Evolutionary conservation across 129 eudicot species (phyloP).

Genomic region (Saposhnikovia divaricata): DNA sequence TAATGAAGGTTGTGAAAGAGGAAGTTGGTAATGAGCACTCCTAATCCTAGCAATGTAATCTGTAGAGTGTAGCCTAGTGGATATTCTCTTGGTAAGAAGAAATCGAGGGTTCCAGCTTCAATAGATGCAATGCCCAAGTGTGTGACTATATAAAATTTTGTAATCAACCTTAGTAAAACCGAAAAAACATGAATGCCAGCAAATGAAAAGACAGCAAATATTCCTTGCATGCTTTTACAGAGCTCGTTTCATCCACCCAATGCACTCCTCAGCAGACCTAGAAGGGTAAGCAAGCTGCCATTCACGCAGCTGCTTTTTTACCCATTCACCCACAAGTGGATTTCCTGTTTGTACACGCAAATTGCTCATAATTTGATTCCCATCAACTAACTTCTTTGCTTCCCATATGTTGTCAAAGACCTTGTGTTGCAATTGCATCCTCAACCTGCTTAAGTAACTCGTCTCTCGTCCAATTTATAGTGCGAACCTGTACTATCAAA

Average conservation of each 20-base stretch:
- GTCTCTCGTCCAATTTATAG: constrained; percentile 35
- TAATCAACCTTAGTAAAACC: not conserved
- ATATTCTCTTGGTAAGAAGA: not conserved
- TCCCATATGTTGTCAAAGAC: constrained; percentile 56
- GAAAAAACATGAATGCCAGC: not conserved
- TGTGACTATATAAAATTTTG: not conserved
- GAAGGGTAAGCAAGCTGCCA: no score
- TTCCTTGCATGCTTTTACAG: constrained; percentile 25
- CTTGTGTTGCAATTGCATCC: constrained; percentile 37
- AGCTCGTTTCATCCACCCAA: constrained; percentile 1
- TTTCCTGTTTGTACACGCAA: constrained; percentile 25
- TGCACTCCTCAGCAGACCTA: no score
- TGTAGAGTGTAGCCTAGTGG: not conserved
- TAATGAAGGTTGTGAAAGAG: not conserved
- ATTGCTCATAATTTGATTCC: constrained; percentile 46
- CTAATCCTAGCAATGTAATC: not conserved
- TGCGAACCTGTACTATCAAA: constrained; percentile 11
- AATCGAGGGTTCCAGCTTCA: not conserved
- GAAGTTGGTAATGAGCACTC: not conserved
- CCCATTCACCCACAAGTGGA: no score
- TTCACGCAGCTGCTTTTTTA: no score
- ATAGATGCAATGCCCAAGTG: not conserved
- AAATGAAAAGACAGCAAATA: not conserved
- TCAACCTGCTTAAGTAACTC: constrained; percentile 40
- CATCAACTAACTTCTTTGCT: constrained; percentile 30